Conservation (phyloP, 306 rosid species). For the Alnus rubra region DNA sequence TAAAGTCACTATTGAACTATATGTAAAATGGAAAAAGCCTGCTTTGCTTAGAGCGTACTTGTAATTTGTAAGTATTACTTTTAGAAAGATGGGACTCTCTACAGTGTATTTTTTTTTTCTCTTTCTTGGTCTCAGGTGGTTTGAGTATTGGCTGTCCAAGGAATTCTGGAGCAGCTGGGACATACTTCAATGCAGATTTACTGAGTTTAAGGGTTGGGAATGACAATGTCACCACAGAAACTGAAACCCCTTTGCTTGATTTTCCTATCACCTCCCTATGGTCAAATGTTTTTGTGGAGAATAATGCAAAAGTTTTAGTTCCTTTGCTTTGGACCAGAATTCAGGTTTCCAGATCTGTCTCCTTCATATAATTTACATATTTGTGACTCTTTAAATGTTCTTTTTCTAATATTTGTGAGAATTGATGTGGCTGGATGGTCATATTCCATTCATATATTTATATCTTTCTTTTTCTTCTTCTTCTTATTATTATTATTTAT, state of each 20-base stretch:
- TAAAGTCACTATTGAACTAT: neutral
- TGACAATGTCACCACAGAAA: slow-evolving; percentile 92
- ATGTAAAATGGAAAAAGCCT: neutral
- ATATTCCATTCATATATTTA: neutral
- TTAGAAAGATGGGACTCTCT: slow-evolving; percentile 19
- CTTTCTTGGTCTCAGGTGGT: slow-evolving; percentile 64
- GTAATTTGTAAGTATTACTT: slow-evolving; percentile 5
- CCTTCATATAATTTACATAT: neutral
- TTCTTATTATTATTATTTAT: neutral
- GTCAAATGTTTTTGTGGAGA: slow-evolving; percentile 98
- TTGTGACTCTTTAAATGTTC: neutral
- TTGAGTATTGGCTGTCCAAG: slow-evolving; percentile 87
- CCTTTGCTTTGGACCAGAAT: slow-evolving; percentile 98
- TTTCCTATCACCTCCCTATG: slow-evolving; percentile 85
- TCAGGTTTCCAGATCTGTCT: slow-evolving; percentile 59
- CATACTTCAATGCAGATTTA: slow-evolving; percentile 89
- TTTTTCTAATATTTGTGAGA: neutral
- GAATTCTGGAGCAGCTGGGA: slow-evolving; percentile 98
- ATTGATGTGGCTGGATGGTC: neutral
- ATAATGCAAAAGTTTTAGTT: slow-evolving; percentile 92
- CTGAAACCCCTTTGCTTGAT: slow-evolving; percentile 97
- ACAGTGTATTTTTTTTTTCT: slow-evolving; percentile 21
- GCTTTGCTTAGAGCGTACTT: neutral
- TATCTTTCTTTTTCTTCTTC: neutral
- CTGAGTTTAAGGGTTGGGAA: slow-evolving; percentile 87